Percentiles rank a stretch among this genome's conserved stretches.
Conservation (phyloP, 106 monocot species). For the Dendrobium catenatum region DNA sequence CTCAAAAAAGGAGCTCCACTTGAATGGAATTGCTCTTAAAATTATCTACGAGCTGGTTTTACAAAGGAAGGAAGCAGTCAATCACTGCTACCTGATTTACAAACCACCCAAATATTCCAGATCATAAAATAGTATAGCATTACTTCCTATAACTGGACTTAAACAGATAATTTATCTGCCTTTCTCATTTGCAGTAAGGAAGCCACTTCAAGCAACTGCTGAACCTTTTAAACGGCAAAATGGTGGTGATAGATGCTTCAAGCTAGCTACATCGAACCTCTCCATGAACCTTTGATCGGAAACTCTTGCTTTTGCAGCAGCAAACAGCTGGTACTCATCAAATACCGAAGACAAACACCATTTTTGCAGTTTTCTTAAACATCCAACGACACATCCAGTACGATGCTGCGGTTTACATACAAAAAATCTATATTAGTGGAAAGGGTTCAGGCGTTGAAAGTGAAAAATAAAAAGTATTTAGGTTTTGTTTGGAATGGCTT, state of each 20-base stretch:
- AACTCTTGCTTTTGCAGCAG: constrained; percentile 64
- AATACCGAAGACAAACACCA: constrained; percentile 71
- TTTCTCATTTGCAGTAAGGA: not conserved
- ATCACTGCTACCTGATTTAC: too few species aligned
- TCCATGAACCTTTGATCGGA: constrained; percentile 77
- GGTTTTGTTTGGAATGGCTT: too few species aligned
- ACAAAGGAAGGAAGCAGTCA: too few species aligned
- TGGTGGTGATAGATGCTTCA: constrained; percentile 23
- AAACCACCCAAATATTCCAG: too few species aligned
- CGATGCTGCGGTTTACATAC: constrained; percentile 33
- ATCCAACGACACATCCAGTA: constrained; percentile 58
- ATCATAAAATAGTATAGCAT: too few species aligned
- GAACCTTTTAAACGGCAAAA: not conserved
- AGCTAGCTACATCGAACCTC: constrained; percentile 38
- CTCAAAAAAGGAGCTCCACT: too few species aligned
- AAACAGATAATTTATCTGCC: not conserved
- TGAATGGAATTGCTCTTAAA: too few species aligned
- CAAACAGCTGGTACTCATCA: constrained; percentile 69
- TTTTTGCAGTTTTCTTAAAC: constrained; percentile 51
- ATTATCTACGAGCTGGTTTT: too few species aligned
- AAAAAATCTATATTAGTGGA: not conserved
- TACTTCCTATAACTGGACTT: too few species aligned
- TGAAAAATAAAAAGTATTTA: not conserved
- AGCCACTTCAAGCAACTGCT: not conserved
- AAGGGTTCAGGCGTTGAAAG: not conserved